Percentiles rank a stretch among this genome's conserved stretches.
Evolutionary conservation across 2,329 filamentous ascomycete species (phyloP).

Genomic region (Xylariaceae sp.): DNA sequence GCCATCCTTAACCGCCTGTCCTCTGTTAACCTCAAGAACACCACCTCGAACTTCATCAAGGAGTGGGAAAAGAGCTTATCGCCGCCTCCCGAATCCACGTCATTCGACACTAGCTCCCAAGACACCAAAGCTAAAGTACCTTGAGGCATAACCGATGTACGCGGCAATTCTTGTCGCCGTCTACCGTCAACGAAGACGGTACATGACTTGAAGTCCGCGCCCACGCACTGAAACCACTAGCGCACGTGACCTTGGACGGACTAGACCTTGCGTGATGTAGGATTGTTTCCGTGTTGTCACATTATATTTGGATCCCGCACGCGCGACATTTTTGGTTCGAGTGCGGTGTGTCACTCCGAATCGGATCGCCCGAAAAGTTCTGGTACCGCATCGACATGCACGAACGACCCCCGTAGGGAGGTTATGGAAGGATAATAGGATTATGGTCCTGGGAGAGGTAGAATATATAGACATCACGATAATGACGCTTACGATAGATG

Average conservation of each 20-base stretch:
- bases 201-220: neutral
- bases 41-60: constrained; percentile 82
- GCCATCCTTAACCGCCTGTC: constrained; percentile 71
- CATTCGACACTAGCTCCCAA: too few relatives aligned
- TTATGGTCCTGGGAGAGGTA: neutral
- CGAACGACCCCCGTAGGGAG: neutral
- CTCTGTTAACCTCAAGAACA: constrained; percentile 77
- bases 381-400: too few relatives aligned
- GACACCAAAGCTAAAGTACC: constrained; percentile 19
- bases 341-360: too few relatives aligned
- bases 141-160: constrained; percentile 9
- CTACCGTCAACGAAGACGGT: neutral
- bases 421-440: neutral
- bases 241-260: too few relatives aligned
- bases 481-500: constrained; percentile 38
- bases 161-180: constrained; percentile 7
- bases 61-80: constrained; percentile 86
- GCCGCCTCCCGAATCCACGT: constrained; percentile 44
- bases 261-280: too few relatives aligned
- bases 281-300: too few relatives aligned
- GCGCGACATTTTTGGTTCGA: too few relatives aligned
- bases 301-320: too few relatives aligned
- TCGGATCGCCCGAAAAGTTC: too few relatives aligned
- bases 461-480: constrained; percentile 23
- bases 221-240: too few relatives aligned